A percentile compares a stretch with the other conserved stretches of the same genome.
These are phyloP conservation scores for Beauveria bassiana DNA, from an alignment of 2,329 filamentous ascomycete genomes.

Conservation along the genomic window DNA sequence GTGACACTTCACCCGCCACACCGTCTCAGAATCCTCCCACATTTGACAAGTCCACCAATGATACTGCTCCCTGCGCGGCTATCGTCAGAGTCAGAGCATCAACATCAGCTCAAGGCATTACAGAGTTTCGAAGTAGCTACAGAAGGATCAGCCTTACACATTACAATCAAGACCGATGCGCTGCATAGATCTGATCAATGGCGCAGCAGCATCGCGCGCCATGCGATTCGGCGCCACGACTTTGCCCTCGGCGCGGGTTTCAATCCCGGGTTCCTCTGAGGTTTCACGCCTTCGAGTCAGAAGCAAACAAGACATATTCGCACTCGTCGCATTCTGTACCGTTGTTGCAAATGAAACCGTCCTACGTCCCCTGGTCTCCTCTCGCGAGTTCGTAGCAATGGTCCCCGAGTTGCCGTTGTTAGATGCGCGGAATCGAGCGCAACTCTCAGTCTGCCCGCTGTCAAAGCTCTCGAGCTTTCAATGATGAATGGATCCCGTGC, in stretches of 20 bases:
- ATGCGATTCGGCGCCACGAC: neutral
- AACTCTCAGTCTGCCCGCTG: neutral
- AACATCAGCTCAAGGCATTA: neutral
- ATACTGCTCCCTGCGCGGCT: neutral
- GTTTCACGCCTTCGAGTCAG: neutral
- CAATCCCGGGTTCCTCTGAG: neutral
- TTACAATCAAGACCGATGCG: neutral
- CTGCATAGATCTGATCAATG: neutral
- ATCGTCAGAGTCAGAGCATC: neutral
- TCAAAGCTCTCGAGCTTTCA: no score
- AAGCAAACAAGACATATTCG: neutral
- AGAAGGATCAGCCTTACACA: neutral
- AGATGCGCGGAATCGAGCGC: neutral
- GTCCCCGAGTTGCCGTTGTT: neutral
- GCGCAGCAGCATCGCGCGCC: neutral
- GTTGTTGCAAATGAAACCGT: neutral
- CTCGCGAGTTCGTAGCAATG: neutral
- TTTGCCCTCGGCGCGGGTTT: neutral
- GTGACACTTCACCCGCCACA: neutral
- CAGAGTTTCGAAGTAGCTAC: neutral
- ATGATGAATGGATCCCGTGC: neutral
- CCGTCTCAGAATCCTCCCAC: neutral
- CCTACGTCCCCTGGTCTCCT: neutral
- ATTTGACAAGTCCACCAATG: neutral
- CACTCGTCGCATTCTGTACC: neutral